A percentile compares a stretch with the other conserved stretches of the same genome.
Evolutionary conservation across 345 rosid species (phyloP).

Genomic region (Hibiscus mutabilis): DNA sequence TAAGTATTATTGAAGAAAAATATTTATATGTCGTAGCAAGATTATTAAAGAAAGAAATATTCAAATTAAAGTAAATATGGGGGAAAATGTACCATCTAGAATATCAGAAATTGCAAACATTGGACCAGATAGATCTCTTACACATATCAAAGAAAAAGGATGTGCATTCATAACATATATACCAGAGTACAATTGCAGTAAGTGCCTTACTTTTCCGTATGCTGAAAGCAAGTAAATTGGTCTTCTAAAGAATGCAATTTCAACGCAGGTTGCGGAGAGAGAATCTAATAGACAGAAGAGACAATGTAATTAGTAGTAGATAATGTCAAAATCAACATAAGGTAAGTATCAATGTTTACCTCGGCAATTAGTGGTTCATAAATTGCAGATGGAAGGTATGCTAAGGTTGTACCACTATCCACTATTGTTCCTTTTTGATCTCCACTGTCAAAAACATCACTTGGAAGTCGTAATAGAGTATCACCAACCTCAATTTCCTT

Average conservation of each 20-base stretch:
- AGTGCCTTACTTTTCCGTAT: slow-evolving; percentile 44
- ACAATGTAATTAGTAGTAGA: not conserved
- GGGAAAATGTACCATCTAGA: not conserved
- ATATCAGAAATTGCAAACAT: not conserved
- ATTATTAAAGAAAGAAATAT: not conserved
- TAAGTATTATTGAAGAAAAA: not conserved
- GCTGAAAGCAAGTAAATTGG: slow-evolving; percentile 61
- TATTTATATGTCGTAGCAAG: not conserved
- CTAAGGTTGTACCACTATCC: slow-evolving; percentile 95
- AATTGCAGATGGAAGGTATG: slow-evolving; percentile 59
- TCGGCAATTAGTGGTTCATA: slow-evolving; percentile 43
- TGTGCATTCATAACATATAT: not conserved
- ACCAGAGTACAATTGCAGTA: slow-evolving; percentile 6
- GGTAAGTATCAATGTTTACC: slow-evolving; percentile 24
- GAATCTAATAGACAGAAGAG: slow-evolving; percentile 36
- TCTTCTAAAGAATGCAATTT: slow-evolving; percentile 46
- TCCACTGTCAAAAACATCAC: slow-evolving; percentile 39
- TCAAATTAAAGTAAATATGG: not conserved
- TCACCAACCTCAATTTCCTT: slow-evolving; percentile 67
- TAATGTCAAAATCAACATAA: not conserved
- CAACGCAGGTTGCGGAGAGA: slow-evolving; percentile 42
- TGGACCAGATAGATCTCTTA: not conserved
- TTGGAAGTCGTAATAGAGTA: slow-evolving; percentile 42
- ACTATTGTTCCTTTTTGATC: slow-evolving; percentile 55
- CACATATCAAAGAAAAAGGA: slow-evolving; percentile 4